phyloP scores from a whole-genome alignment of 2,329 filamentous ascomycete species.

The Pseudogymnoascus sp. region DNA sequence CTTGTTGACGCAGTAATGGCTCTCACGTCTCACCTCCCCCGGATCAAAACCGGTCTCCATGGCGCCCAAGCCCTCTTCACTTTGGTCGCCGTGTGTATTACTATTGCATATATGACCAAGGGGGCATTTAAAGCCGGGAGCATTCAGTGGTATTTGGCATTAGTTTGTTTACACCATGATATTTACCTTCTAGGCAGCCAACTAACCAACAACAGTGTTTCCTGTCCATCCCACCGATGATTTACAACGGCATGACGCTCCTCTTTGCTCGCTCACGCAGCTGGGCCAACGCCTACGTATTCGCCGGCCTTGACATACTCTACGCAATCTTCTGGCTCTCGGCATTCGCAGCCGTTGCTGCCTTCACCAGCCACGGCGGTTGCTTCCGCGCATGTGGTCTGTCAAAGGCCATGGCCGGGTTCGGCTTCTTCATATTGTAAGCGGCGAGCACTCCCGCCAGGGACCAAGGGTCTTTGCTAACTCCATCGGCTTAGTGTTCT shows the following conservation, averaged over 20 bases:
- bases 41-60: constrained; percentile 50
- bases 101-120: constrained; percentile 49
- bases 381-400: constrained; percentile 52
- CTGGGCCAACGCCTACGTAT: constrained; percentile 54
- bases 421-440: constrained; percentile 58
- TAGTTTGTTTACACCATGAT: constrained; percentile 40
- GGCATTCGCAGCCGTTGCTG: constrained; percentile 58
- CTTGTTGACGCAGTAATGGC: constrained; percentile 1
- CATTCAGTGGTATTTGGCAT: constrained; percentile 56
- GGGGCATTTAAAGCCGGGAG: constrained; percentile 44
- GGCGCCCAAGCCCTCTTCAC: constrained; percentile 46
- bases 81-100: constrained; percentile 51
- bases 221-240: constrained; percentile 54
- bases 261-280: constrained; percentile 55
- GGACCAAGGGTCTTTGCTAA: background rate
- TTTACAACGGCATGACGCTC: constrained; percentile 59
- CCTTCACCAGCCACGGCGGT: constrained; percentile 50
- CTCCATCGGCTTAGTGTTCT: constrained; percentile 39
- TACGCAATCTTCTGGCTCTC: constrained; percentile 59
- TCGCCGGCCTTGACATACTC: constrained; percentile 51
- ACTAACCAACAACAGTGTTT: constrained; percentile 46
- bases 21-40: constrained; percentile 3
- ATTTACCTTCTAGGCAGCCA: background rate
- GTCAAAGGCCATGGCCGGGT: constrained; percentile 56
- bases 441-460: constrained; percentile 19